Evolutionary conservation across 805 yeast genomes (phyloP).

Genomic region (Wickerhamomyces chambardii): DNA sequence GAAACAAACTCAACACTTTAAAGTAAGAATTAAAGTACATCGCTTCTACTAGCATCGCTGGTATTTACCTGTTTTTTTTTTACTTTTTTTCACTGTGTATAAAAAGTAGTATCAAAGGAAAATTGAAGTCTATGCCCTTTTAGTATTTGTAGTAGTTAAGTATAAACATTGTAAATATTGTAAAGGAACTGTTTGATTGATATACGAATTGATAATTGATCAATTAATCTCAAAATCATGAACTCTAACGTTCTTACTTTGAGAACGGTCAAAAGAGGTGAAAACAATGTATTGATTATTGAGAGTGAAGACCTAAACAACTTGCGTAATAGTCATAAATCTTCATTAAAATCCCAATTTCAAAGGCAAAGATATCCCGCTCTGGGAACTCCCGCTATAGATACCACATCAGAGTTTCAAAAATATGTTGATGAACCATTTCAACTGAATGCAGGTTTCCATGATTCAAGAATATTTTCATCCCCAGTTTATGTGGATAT

Average conservation of each 20-base stretch:
- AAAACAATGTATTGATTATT: constrained; percentile 12
- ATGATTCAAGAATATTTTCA: constrained; percentile 51
- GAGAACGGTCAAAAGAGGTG: constrained; percentile 15
- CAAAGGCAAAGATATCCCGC: not conserved
- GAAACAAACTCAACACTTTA: no score
- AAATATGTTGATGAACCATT: constrained; percentile 9
- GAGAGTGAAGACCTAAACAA: constrained; percentile 9
- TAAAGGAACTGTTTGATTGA: no score
- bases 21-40: no score
- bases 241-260: constrained; percentile 19
- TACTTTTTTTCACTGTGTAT: no score
- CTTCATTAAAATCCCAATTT: not conserved
- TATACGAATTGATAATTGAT: no score
- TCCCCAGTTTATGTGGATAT: constrained; percentile 61
- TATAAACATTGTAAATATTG: no score
- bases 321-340: not conserved
- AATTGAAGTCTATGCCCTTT: no score
- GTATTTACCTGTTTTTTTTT: no score
- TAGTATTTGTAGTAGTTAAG: no score
- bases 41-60: no score
- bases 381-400: not conserved
- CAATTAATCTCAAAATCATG: constrained; percentile 6
- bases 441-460: constrained; percentile 29
- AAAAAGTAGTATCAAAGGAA: no score
- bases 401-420: not conserved